These are phyloP conservation scores for Leccinum disarticulatum DNA, from an alignment of 768 basidiomycete genomes.

Conservation along the genomic window DNA sequence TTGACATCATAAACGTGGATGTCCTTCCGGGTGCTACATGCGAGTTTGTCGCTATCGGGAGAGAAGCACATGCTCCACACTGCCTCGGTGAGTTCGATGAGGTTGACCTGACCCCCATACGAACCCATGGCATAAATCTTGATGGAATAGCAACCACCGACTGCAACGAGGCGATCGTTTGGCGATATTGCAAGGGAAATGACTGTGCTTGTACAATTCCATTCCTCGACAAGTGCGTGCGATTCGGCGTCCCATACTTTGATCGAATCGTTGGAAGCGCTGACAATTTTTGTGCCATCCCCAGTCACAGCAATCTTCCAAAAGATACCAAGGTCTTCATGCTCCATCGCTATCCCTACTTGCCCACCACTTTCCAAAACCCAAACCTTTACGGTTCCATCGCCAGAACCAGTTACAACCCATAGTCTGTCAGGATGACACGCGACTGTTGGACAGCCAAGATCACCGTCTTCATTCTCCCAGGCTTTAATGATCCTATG, in stretches of 20 bases:
- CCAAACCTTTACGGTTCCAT: neutral
- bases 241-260: neutral
- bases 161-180: neutral
- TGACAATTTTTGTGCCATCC: neutral
- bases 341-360: neutral
- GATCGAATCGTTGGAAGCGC: neutral
- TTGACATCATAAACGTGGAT: neutral
- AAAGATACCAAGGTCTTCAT: neutral
- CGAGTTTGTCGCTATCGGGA: neutral
- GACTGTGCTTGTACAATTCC: fast-evolving
- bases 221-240: neutral
- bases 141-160: too few relatives aligned
- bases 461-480: too few relatives aligned
- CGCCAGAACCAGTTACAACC: neutral
- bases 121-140: neutral
- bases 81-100: too few relatives aligned
- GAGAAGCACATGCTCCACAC: neutral
- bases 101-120: too few relatives aligned
- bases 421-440: neutral
- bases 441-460: too few relatives aligned
- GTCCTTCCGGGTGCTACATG: neutral
- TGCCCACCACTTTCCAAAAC: neutral
- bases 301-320: neutral
- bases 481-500: too few relatives aligned
- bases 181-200: neutral